A percentile compares a stretch with the other conserved stretches of the same genome.
Conservation (phyloP, 2,329 filamentous ascomycete species). For the Beauveria sp. region DNA sequence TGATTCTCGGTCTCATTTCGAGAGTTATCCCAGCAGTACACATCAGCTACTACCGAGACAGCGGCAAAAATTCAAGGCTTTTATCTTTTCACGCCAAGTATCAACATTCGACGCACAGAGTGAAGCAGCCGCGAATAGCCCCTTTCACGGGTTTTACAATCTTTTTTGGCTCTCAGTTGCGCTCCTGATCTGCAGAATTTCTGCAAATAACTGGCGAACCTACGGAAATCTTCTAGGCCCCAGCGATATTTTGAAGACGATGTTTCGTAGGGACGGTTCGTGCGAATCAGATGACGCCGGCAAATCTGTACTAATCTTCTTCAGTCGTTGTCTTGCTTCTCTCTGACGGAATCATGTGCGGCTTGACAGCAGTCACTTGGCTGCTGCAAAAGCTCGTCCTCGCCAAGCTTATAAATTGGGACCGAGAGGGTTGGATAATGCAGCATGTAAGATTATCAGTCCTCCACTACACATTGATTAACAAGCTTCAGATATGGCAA, state of each 20-base stretch:
- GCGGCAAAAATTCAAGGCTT: constrained; percentile 30
- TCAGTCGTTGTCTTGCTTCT: constrained; percentile 46
- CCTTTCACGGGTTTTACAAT: constrained; percentile 73
- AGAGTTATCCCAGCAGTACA: constrained; percentile 1
- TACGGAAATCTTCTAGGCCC: constrained; percentile 61
- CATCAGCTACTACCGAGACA: constrained; percentile 7
- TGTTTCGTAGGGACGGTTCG: constrained; percentile 46
- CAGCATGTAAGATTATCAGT: constrained; percentile 47
- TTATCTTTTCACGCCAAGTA: constrained; percentile 66
- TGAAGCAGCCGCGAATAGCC: constrained; percentile 52
- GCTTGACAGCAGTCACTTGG: constrained; percentile 56
- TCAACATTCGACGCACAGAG: constrained; percentile 71
- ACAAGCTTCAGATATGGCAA: constrained; percentile 56
- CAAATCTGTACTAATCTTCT: background rate
- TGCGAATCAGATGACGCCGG: constrained; percentile 8
- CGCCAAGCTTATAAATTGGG: constrained; percentile 58
- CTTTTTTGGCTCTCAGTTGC: constrained; percentile 68
- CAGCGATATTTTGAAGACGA: constrained; percentile 64
- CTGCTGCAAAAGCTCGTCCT: constrained; percentile 54
- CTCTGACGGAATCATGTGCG: constrained; percentile 64
- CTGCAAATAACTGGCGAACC: constrained; percentile 58
- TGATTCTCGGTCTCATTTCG: constrained; percentile 18
- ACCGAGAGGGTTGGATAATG: constrained; percentile 61
- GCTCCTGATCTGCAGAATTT: constrained; percentile 59
- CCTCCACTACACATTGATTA: background rate